Evolutionary conservation across 1,284 basidiomycete species (phyloP).

Genomic region (Erythrobasidium hasegawianum): DNA sequence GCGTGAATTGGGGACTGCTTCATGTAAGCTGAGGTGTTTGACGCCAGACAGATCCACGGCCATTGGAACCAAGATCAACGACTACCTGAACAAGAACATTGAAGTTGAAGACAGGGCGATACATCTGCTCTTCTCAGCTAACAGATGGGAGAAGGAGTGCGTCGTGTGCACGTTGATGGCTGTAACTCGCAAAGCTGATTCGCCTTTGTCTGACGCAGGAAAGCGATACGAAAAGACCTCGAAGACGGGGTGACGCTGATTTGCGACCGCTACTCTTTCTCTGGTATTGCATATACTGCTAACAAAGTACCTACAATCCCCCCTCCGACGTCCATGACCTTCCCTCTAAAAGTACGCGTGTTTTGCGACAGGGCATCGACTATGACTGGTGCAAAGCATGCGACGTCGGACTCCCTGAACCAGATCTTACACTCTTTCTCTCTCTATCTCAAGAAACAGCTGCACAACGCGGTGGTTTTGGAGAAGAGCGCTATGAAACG

Average conservation of each 20-base stretch:
- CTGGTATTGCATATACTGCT: conserved; percentile 88
- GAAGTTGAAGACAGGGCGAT: conserved; percentile 88
- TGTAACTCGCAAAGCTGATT: too few relatives aligned
- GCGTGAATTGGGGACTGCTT: too few relatives aligned
- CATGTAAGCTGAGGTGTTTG: too few relatives aligned
- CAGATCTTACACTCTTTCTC: conserved; percentile 84
- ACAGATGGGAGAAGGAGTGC: conserved; percentile 91
- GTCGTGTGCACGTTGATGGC: too few relatives aligned
- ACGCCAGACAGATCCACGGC: conserved; percentile 88
- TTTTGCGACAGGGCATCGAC: conserved; percentile 51
- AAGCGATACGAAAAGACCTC: conserved; percentile 62
- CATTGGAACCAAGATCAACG: conserved; percentile 89
- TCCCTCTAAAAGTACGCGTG: background rate
- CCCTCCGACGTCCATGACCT: conserved; percentile 50
- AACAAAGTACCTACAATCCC: conserved; percentile 60
- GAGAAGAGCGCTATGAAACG: conserved; percentile 66
- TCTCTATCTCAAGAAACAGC: conserved; percentile 72
- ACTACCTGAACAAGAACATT: conserved; percentile 73
- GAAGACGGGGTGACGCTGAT: conserved; percentile 68
- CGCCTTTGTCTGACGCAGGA: too few relatives aligned
- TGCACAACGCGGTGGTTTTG: conserved; percentile 74
- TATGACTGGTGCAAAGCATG: conserved; percentile 77
- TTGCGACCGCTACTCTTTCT: conserved; percentile 94
- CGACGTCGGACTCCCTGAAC: conserved; percentile 78
- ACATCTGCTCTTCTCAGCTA: conserved; percentile 93